Base-by-base conservation (phyloP, 306 rosid species). In the Fragaria ananassa region DNA sequence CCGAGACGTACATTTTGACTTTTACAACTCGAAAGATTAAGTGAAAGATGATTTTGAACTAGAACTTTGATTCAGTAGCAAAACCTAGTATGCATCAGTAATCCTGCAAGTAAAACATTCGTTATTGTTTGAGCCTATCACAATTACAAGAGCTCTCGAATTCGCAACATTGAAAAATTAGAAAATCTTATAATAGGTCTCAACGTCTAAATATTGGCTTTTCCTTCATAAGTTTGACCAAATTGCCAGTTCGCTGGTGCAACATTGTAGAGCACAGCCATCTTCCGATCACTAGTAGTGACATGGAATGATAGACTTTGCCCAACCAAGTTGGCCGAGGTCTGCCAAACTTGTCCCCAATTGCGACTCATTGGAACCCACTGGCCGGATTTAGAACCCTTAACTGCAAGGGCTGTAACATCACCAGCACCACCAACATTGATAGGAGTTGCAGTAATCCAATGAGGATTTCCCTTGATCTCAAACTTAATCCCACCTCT, bases 391-490 rank as follows among this genome's bases (percentile, higher is more conserved):
- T n/a, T n/a, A 0, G 88, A 78, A 0, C 96, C 96, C 57, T 58
- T 82, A 25, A 89, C 76, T 4, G 73, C 82, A 0, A 87, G 85
- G 11, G 25, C 4, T 3, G 25, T 0, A 50, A 89, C 90, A 46
- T 86, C 89, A 11, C 93, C 97, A 0, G 80, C 87, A 3, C 92
- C 87, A 0, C 82, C 95, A 25, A 93, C 90, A 0, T 93, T 89
- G 71, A 53, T 91, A 23, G 81, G 19, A 65, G 86, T 39, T 3
- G 86, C 84, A 0, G 82, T 76, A 4, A 80, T 5, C 81, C 79
- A 89, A 18, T 82, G 1, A 10, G 87, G 85, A 54, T 89, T 89
- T 6, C 96, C 96, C 3, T 42, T 81, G 3, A 88, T 8, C 71
- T 91, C 79, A 15, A 93, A 89, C 71, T 76, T 85, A 2, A 88